Evolutionary conservation across 768 basidiomycete genomes (phyloP).

Genomic region (Rubroboletus satanas): DNA sequence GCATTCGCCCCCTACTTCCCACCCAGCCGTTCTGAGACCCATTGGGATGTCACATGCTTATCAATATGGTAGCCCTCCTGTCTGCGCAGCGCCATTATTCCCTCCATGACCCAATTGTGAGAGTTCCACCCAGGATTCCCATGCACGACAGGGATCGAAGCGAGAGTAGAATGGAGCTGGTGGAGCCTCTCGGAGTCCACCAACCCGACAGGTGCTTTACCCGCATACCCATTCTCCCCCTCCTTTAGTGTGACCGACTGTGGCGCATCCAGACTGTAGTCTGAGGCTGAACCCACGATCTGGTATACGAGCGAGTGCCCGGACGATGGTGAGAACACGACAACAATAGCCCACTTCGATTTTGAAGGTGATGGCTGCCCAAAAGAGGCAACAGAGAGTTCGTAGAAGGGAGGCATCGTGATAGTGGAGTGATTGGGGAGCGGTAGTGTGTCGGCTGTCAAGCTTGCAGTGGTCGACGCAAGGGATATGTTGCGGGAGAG

Average conservation of each 20-base stretch:
- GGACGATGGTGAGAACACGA: constrained; percentile 27
- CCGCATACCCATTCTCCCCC: constrained; percentile 27
- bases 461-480: background rate
- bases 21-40: constrained; percentile 28
- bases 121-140: constrained; percentile 29
- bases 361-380: constrained; percentile 17
- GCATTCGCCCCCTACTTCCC: constrained; percentile 19
- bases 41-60: constrained; percentile 28
- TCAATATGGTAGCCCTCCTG: constrained; percentile 28
- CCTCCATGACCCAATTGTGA: constrained; percentile 33
- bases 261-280: constrained; percentile 31
- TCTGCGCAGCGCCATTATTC: constrained; percentile 26
- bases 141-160: constrained; percentile 22
- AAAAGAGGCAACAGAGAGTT: constrained; percentile 30
- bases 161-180: constrained; percentile 27
- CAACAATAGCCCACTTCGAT: constrained; percentile 26
- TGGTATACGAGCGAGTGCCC: constrained; percentile 32
- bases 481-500: background rate
- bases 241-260: constrained; percentile 32
- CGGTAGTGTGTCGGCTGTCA: background rate
- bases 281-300: constrained; percentile 24
- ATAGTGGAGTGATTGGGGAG: background rate
- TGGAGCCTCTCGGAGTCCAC: constrained; percentile 31
- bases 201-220: constrained; percentile 21
- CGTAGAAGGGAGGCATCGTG: constrained; percentile 33